Evolutionary conservation across 2,329 filamentous ascomycete species (phyloP), one percentile per base, ranked within the genome.

Genomic region (Tolypocladium album): DNA sequence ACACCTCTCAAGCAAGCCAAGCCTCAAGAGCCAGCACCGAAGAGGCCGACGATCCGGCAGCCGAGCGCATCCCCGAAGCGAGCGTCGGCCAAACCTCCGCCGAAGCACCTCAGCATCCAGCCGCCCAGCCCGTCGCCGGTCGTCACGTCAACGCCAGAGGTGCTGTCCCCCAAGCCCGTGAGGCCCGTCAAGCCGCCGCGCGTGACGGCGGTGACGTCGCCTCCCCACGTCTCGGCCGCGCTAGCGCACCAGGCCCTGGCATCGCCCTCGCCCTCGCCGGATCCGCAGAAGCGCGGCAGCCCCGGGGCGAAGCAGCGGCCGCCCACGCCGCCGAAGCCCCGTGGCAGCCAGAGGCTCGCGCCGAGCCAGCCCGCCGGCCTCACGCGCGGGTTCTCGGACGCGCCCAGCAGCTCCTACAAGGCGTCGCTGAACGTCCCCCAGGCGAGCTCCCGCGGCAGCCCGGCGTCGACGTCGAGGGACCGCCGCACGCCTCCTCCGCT

Each of bases 291-390:
- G 59, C 67, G 64, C 9, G 67, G 62, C 22, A 50, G 45, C 8
- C 20, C 61, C 6, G 62, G 59, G 52, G 17, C 61, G 4, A 64
- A 62, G 55, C 27, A 66, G 11, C 67, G 70, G 17, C 69, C 75
- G 17, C 75, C 76, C 1, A 71, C 72, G 20, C 74, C 74, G 1
- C 74, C 74, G 2, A 68, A 74, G 50, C 72, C 72, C 12, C 66
- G 73, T 2, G 70, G 69, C 2, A 66, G 66, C 38, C 65, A 63
- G 22, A 68, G 65, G 38, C 60, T 65, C 22, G 58, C 34, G 3
- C 42, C 40, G n/a, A 42, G 40, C 31, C 58, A 47, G 22, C n/a
- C 57, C 17, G 12, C n/a, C 11, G 58, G 61, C 2, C 60, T 64
- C 17, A 58, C 58, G 31, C 56, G 60, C 34, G 61, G 61, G n/a